Conservation (phyloP, 2,329 filamentous ascomycete genomes). For the Arthrobotrys musiformis region DNA sequence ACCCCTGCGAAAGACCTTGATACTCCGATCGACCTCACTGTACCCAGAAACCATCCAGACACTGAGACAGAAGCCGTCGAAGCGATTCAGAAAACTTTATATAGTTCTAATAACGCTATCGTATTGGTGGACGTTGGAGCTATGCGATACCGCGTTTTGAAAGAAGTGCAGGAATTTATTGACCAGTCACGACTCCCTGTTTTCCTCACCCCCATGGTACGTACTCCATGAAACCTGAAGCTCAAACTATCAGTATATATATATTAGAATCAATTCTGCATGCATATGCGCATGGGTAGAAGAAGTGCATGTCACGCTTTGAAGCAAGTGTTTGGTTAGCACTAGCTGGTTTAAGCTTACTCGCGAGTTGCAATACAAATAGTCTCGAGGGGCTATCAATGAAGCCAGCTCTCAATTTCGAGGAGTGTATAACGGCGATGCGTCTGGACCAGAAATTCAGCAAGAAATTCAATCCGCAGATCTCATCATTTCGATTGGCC, state of each 20-base stretch:
- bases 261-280: too few species aligned
- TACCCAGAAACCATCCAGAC: constrained; percentile 74
- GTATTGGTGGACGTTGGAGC: constrained; percentile 86
- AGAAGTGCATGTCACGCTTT: too few species aligned
- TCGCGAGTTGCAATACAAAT: background rate
- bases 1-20: constrained; percentile 78
- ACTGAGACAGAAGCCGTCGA: constrained; percentile 85
- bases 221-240: background rate
- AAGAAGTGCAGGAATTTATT: constrained; percentile 78
- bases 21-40: constrained; percentile 75
- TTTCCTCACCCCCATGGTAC: constrained; percentile 88
- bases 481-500: constrained; percentile 76
- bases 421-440: constrained; percentile 83
- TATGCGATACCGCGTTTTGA: constrained; percentile 77
- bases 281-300: too few species aligned
- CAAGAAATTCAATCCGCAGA: constrained; percentile 75
- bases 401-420: constrained; percentile 80
- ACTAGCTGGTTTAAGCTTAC: background rate
- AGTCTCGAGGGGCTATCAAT: constrained; percentile 78
- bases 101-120: constrained; percentile 76
- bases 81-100: constrained; percentile 76
- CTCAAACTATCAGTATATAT: too few species aligned
- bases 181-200: constrained; percentile 79
- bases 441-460: constrained; percentile 73
- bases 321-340: too few species aligned